Evolutionary conservation across 257 asterid genomes (phyloP), one percentile per base, ranked within the genome.

Genomic region (Misopates orontium): DNA sequence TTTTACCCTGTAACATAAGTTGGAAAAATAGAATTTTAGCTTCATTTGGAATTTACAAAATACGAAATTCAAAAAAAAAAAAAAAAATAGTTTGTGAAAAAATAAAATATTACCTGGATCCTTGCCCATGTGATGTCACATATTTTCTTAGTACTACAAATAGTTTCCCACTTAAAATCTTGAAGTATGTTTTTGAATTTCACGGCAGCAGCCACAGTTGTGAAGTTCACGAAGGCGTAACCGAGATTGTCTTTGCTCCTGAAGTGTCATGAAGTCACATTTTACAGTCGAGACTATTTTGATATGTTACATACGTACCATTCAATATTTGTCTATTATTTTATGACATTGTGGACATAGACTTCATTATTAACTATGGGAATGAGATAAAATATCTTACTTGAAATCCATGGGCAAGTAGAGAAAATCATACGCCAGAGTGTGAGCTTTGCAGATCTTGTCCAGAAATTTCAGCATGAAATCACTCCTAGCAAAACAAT

Each of bases 221-320:
- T 81, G 67, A 85, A 78, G 67, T 85, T 87, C 4, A 83, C 88
- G 10, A 85, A 87, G 0, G 84, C 90, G 40, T 81, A 87, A 0
- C 95, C 95, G 0, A 85, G 25, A 28, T 85, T 87, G 8, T 64
- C 64, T 2, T 49, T 21, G 11, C 9, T 70, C 41, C 82, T 78
- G 18, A 2, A 58, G 17, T 28, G 36, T 28, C 3, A 28, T 28
- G 36, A 28, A 28, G 36, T 28, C 7, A 28, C 7, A 28, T n/a
- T n/a, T n/a, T n/a, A 12, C 42, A 52, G 9, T 6, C 8, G 17
- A 2, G 20, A 10, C 15, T n/a, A 8, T 21, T 8, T 4, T 21
- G 10, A 25, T 12, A 23, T n/a, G n/a, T 25, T 22, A 11, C 20
- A 2, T 17, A 0, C 1, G 1, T 8, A 48, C 25, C 8, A 42